Percentiles rank a stretch among this genome's conserved stretches.
phyloP scores from a whole-genome alignment of 345 rosid species.

The Euphorbia tirucalli region DNA sequence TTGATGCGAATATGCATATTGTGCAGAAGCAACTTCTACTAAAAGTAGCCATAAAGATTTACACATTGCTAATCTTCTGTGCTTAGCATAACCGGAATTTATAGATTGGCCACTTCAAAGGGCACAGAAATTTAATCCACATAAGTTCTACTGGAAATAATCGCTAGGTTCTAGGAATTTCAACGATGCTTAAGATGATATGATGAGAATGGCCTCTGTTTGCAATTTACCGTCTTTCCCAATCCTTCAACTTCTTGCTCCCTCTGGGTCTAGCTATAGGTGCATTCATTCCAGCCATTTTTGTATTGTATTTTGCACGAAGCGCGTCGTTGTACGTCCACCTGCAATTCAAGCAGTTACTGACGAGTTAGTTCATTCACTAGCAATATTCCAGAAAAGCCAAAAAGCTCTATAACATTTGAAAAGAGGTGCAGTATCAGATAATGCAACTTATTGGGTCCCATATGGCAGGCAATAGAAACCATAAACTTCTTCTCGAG shows the following conservation, averaged over 20 bases:
- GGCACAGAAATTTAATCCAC: not conserved
- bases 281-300: slow-evolving; percentile 72
- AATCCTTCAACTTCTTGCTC: slow-evolving; percentile 76
- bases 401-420: too few species aligned
- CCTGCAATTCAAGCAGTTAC: slow-evolving; percentile 33
- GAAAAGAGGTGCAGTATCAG: too few species aligned
- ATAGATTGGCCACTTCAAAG: not conserved
- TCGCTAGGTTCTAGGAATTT: not conserved
- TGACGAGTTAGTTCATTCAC: not conserved
- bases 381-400: too few species aligned
- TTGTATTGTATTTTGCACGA: slow-evolving; percentile 68
- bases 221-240: slow-evolving; percentile 32
- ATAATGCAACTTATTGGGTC: too few species aligned
- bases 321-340: slow-evolving; percentile 70
- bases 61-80: not conserved
- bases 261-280: slow-evolving; percentile 67
- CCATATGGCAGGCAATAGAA: too few species aligned
- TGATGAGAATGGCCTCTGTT: not conserved
- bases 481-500: too few species aligned
- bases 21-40: not conserved
- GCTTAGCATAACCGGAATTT: too few species aligned
- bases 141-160: not conserved
- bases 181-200: too few species aligned
- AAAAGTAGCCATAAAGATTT: not conserved
- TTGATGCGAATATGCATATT: not conserved